Evolutionary conservation across 1,284 basidiomycete species (phyloP).

Genomic region (Vanrija sp.): DNA sequence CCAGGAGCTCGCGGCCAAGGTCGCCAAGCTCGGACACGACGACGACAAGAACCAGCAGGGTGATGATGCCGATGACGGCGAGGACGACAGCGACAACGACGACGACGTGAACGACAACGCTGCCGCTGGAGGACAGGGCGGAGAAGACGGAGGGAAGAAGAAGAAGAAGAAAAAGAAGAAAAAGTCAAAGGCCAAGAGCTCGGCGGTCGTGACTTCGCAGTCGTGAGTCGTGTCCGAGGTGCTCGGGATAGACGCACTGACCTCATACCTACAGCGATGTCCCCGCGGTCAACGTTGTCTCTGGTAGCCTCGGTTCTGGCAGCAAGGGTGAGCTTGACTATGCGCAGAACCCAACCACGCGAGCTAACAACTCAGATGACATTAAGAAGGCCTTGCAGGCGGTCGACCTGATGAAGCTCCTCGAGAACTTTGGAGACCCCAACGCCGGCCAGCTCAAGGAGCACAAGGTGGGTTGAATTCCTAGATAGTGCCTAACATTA

Average conservation of each 20-base stretch:
- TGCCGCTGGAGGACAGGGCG: slow-evolving; percentile 19
- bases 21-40: slow-evolving; percentile 2
- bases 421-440: slow-evolving; percentile 44
- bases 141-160: slow-evolving; percentile 19
- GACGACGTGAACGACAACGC: slow-evolving; percentile 15
- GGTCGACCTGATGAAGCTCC: slow-evolving; percentile 49
- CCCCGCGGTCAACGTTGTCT: too few species aligned
- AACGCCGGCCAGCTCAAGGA: slow-evolving; percentile 55
- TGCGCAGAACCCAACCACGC: not conserved
- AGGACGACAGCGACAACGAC: slow-evolving; percentile 8
- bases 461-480: slow-evolving; percentile 64
- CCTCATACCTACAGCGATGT: too few species aligned
- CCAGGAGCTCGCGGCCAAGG: slow-evolving; percentile 7
- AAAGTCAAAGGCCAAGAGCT: slow-evolving; percentile 38
- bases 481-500: not conserved
- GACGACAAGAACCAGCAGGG: slow-evolving; percentile 12
- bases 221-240: too few species aligned
- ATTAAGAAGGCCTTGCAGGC: slow-evolving; percentile 47
- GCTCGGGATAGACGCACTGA: too few species aligned
- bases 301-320: too few species aligned
- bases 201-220: too few species aligned
- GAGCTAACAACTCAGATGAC: slow-evolving; percentile 27
- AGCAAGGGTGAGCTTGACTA: not conserved
- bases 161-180: slow-evolving; percentile 26
- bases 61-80: slow-evolving; percentile 8